phyloP scores from a whole-genome alignment of 1,284 basidiomycete species.

The Leccinum laetum region DNA sequence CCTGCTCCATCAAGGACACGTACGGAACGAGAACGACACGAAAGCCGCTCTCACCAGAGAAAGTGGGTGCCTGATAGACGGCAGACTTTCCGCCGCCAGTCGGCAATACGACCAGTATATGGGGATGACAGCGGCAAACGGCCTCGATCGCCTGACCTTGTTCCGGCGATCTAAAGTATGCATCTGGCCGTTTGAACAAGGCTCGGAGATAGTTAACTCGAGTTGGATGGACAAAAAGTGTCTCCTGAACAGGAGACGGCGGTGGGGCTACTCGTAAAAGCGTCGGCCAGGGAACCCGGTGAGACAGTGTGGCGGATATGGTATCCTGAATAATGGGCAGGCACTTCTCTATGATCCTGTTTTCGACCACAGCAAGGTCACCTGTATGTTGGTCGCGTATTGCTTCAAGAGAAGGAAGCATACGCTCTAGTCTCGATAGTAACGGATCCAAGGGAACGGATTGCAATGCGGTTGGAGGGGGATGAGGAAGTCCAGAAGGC shows the following conservation, averaged over 20 bases:
- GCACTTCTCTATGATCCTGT: not conserved
- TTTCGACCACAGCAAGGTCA: not conserved
- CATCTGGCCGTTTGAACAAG: not conserved
- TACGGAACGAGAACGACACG: not conserved
- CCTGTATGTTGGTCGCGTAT: not conserved
- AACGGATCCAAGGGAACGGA: no score
- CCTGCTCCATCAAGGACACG: not conserved
- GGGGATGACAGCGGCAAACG: not conserved
- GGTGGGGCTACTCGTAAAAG: not conserved
- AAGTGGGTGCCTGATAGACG: not conserved
- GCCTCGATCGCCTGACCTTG: not conserved
- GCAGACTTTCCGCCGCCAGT: constrained; percentile 1
- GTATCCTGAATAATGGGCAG: not conserved
- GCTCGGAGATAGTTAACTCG: not conserved
- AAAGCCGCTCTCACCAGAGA: not conserved
- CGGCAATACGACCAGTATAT: not conserved
- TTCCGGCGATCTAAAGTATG: not conserved
- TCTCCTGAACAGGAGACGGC: not conserved
- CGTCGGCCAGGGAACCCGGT: not conserved
- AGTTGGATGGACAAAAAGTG: not conserved
- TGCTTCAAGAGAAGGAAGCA: not conserved
- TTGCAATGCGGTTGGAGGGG: no score
- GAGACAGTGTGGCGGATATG: not conserved
- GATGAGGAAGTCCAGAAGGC: no score
- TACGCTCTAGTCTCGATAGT: not conserved